phyloP scores from a whole-genome alignment of 225 moss, liverwort and hornwort species.

The Rhytidiadelphus loreus region DNA sequence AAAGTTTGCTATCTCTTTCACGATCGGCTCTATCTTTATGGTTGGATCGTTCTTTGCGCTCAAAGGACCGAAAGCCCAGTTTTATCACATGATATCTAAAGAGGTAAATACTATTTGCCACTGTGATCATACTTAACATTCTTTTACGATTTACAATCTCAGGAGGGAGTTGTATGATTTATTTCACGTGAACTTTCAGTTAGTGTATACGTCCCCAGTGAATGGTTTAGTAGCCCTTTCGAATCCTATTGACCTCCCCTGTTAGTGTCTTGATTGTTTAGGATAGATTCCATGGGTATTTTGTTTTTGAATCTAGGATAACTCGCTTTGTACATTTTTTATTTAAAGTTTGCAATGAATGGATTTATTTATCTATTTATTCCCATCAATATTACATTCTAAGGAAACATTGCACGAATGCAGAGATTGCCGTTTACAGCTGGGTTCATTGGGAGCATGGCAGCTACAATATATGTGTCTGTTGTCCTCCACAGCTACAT shows the following conservation, averaged over 20 bases:
- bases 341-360: neutral
- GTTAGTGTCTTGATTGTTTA: neutral
- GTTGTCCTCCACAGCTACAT: constrained; percentile 82
- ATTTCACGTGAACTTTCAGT: neutral
- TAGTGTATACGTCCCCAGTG: neutral
- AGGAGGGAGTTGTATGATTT: neutral
- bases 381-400: neutral
- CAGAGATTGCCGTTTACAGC: constrained; percentile 87
- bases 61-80: constrained; percentile 88
- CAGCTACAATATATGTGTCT: constrained; percentile 77
- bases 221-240: neutral
- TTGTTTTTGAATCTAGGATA: neutral
- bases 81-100: constrained; percentile 81
- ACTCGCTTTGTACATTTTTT: neutral
- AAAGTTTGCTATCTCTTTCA: constrained; percentile 93
- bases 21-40: constrained; percentile 83
- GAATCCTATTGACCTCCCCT: neutral
- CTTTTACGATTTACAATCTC: neutral
- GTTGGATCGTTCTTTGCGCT: constrained; percentile 92
- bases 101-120: constrained; percentile 41
- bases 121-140: neutral
- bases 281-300: neutral
- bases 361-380: neutral
- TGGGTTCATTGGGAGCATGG: constrained; percentile 85
- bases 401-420: neutral